Base-by-base conservation (phyloP, 345 rosid genomes). In the Populus alba region DNA sequence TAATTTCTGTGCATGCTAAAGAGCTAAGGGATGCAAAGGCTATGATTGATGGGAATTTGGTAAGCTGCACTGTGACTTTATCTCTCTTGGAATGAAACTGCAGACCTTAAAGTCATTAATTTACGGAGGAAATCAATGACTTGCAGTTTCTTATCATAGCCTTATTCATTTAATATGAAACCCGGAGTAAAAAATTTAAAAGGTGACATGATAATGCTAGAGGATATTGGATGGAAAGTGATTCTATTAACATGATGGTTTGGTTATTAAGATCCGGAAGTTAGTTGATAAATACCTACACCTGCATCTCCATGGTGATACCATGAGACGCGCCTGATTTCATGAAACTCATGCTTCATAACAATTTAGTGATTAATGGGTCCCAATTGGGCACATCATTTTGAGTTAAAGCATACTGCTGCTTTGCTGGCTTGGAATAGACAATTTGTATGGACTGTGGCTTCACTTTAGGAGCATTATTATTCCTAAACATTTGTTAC, bases 41-140 rank as follows among this genome's bases (percentile, higher is more conserved):
- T 23, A 49, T 93, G 84, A 81, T 93, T 78, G 94, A 95, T 87
- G 97, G 99, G 57, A 86, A 84, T 68, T 85, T 92, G 97, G 98
- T 95, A 83, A 86, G 89, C 66, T 75, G 27, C 29, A 66, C 33
- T 73, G 68, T 41, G 39, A 41, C 63, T 16, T 47, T 15, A 15
- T 47, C 20, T 16, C 51, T 45, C 68, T 76, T 29, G 61, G 53
- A 53, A 68, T 76, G 31, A 8, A 71, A 65, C 23, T 18, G 20
- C 15, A 75, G 77, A 41, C 39, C n/a, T 7, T 23, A 27, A 17
- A 49, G 31, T 5, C 29, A 38, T 66, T 18, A 18, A 39, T 61
- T 75, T 45, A 49, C 23, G 72, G 22, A 75, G 63, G 13, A 31
- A 7, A 65, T 66, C 71, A 66, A 66, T 29, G 20, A 29, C 31